phyloP scores from a whole-genome alignment of 1,284 basidiomycete genomes.

The Microstroma glucosiphilum region DNA sequence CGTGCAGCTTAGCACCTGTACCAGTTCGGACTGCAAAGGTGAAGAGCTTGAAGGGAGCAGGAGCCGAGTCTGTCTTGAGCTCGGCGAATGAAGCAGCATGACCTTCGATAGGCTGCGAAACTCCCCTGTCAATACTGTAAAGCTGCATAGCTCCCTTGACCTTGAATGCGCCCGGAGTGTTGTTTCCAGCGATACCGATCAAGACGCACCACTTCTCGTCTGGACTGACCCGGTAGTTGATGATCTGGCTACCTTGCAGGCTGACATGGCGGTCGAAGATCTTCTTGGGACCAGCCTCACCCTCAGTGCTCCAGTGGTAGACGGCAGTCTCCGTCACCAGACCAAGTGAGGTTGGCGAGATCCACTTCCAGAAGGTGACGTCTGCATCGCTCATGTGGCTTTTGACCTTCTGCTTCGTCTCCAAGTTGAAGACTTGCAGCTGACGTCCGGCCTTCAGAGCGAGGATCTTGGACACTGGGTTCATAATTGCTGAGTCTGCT shows the following conservation, averaged over 20 bases:
- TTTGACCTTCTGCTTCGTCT: constrained; percentile 91
- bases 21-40: constrained; percentile 92
- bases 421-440: constrained; percentile 97
- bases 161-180: constrained; percentile 61
- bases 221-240: constrained; percentile 86
- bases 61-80: constrained; percentile 58
- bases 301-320: constrained; percentile 80
- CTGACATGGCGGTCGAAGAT: constrained; percentile 94
- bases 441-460: constrained; percentile 76
- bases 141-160: constrained; percentile 77
- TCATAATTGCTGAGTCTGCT: constrained; percentile 98
- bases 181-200: constrained; percentile 90
- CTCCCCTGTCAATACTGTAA: constrained; percentile 78
- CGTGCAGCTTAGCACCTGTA: constrained; percentile 95
- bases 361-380: constrained; percentile 98
- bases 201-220: constrained; percentile 98
- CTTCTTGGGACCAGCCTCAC: constrained; percentile 72
- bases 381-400: constrained; percentile 77
- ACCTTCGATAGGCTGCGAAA: constrained; percentile 97
- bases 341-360: constrained; percentile 81
- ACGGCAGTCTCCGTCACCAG: constrained; percentile 92
- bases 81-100: constrained; percentile 96
- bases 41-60: constrained; percentile 67
- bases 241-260: constrained; percentile 92
- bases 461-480: constrained; percentile 91